Percentiles rank a stretch among this genome's conserved stretches.
Conservation (phyloP, 2,329 filamentous ascomycete species). For the Monilinia vaccinii-corymbosi region DNA sequence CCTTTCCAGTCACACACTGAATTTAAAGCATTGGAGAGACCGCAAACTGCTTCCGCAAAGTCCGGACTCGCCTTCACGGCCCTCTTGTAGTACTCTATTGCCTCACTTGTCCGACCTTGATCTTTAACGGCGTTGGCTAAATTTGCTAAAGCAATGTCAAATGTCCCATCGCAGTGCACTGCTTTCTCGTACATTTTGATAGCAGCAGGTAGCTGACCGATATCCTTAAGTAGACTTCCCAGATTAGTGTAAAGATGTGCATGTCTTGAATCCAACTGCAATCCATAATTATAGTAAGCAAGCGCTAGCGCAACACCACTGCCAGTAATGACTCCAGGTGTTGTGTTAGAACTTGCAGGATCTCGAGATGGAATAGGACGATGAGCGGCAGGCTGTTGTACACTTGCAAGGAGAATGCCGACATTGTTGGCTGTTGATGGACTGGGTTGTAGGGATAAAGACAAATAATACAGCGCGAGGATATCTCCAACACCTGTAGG, state of each 20-base stretch:
- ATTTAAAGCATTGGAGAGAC: slow-evolving; percentile 86
- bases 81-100: slow-evolving; percentile 82
- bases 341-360: slow-evolving; percentile 34
- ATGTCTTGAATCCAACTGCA: slow-evolving; percentile 77
- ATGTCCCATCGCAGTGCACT: slow-evolving; percentile 83
- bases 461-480: slow-evolving; percentile 88
- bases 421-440: slow-evolving; percentile 98
- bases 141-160: slow-evolving; percentile 95
- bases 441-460: slow-evolving; percentile 85
- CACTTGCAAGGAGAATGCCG: slow-evolving; percentile 88
- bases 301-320: slow-evolving; percentile 83
- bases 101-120: slow-evolving; percentile 83
- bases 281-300: slow-evolving; percentile 90
- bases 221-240: slow-evolving; percentile 90
- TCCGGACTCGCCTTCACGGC: slow-evolving; percentile 88
- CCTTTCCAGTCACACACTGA: slow-evolving; percentile 94
- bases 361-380: slow-evolving; percentile 27
- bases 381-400: slow-evolving; percentile 58
- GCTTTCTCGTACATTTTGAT: slow-evolving; percentile 97
- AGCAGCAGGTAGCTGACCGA: slow-evolving; percentile 82
- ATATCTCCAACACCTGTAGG: slow-evolving; percentile 83
- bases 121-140: slow-evolving; percentile 97
- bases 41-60: slow-evolving; percentile 95
- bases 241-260: slow-evolving; percentile 96
- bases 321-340: slow-evolving; percentile 74